A percentile compares a stretch with the other conserved stretches of the same genome.
Conservation (phyloP, 2,329 filamentous ascomycete species). For the Thielaviopsis musarum region DNA sequence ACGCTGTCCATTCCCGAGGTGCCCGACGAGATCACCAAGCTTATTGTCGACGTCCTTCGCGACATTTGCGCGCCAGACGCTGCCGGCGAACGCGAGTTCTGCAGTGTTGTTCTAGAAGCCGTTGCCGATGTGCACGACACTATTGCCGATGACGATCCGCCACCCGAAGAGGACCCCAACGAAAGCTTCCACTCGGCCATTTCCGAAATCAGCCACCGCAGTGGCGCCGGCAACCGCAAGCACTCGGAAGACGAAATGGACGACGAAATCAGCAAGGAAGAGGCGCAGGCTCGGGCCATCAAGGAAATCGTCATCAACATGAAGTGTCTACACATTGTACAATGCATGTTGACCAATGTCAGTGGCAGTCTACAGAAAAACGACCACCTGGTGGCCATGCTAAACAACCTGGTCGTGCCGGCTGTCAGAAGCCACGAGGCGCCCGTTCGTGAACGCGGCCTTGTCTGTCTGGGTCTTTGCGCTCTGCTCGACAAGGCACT, state of each 20-base stretch:
- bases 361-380: conserved; percentile 77
- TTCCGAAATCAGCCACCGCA: conserved; percentile 61
- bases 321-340: conserved; percentile 93
- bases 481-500: conserved; percentile 82
- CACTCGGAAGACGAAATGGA: conserved; percentile 18
- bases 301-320: conserved; percentile 93
- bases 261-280: conserved; percentile 37
- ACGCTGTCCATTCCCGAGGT: conserved; percentile 72
- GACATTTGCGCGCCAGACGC: conserved; percentile 63
- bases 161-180: conserved; percentile 32
- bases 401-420: conserved; percentile 92
- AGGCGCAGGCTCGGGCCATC: conserved; percentile 57
- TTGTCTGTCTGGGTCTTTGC: conserved; percentile 80
- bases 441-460: conserved; percentile 75
- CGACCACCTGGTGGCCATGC: conserved; percentile 83
- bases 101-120: conserved; percentile 73
- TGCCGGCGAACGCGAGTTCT: conserved; percentile 67
- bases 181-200: conserved; percentile 85
- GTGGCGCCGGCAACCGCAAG: conserved; percentile 23
- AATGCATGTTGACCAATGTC: conserved; percentile 94
- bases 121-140: conserved; percentile 95
- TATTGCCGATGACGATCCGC: conserved; percentile 53
- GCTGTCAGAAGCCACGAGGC: conserved; percentile 88
- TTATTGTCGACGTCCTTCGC: conserved; percentile 66
- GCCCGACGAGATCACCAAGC: conserved; percentile 81